Evolutionary conservation across 2,329 filamentous ascomycete species (phyloP).

Genomic region (Decorospora gaudefroyi): DNA sequence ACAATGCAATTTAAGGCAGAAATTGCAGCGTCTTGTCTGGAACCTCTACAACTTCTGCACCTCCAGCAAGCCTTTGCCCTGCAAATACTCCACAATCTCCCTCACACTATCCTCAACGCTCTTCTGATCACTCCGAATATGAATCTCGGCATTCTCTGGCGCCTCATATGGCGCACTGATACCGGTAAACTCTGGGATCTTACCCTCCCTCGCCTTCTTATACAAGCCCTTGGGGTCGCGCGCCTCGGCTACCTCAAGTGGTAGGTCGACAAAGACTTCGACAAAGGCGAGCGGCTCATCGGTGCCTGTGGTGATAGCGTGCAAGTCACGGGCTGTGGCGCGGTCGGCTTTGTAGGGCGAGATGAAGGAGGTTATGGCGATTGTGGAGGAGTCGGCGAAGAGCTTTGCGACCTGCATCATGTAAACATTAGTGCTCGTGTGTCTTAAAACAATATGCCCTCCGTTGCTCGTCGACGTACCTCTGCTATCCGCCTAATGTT

Average conservation of each 20-base stretch:
- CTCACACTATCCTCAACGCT: conserved; percentile 86
- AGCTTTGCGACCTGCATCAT: conserved; percentile 89
- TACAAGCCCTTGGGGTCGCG: conserved; percentile 97
- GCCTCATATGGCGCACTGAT: conserved; percentile 95
- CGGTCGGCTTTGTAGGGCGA: conserved; percentile 90
- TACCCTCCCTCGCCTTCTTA: conserved; percentile 90
- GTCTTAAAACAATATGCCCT: no score
- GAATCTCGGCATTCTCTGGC: conserved; percentile 82
- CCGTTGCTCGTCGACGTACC: no score
- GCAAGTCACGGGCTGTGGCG: conserved; percentile 77
- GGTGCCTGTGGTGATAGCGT: conserved; percentile 61
- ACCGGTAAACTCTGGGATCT: conserved; percentile 97
- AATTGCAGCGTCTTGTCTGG: no score
- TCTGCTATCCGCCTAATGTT: conserved; percentile 97
- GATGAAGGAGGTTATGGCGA: conserved; percentile 96
- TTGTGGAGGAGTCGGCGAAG: conserved; percentile 85
- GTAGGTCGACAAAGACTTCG: conserved; percentile 91
- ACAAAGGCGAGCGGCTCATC: conserved; percentile 80
- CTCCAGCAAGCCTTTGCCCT: conserved; percentile 68
- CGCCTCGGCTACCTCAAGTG: conserved; percentile 88
- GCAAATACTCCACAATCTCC: conserved; percentile 80
- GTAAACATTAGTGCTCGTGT: no score
- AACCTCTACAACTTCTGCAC: conserved; percentile 14
- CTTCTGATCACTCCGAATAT: conserved; percentile 79
- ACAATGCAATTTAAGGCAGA: no score